Base-by-base conservation (phyloP, 1,139 yeast species). In the Yamadazyma epiphylla region DNA sequence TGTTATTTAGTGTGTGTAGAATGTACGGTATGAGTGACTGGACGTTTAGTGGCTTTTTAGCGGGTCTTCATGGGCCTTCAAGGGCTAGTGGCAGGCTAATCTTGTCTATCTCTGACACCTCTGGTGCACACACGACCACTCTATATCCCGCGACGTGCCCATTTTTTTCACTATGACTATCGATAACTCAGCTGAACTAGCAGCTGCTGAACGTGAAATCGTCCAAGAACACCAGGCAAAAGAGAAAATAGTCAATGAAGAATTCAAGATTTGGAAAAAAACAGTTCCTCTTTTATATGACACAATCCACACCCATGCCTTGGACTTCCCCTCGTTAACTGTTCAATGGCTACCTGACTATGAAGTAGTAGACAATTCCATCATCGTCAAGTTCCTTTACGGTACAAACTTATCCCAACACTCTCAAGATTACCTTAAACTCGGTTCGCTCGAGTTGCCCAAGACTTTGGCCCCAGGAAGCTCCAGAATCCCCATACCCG, bases 211-310 rank as follows among this genome's bases (percentile, higher is more conserved):
- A 35, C 25, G 36, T 27, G 70, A 61, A 34, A 51, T 67, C 15
- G 54, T 58, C 20, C 52, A 53, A 24, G 73, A 64, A 36, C 73
- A 69, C 45, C 79, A 72, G 46, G 53, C 59, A 35, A 61, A 61
- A 33, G 80, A 74, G 42, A 74, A 73, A 44, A 48, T 74, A 14
- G 59, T 65, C 38, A 75, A 75, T 42, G 81, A 75, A 53, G 95
- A 86, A 57, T 88, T 80, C 66, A 85, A 88, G 50, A 84, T 85
- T 35, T 91, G 98, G 98, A 89, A 89, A 57, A 91, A 91, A 52
- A 80, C 95, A 9, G 84, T 91, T n/a, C 96, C 95, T 11, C 70
- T 87, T 43, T 64, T 91, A 30, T 91, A 91, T 59, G 86, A 86
- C 54, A 65, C 85, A 39, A 72, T 87, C 45, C 75, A 86, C 40